A percentile compares a stretch with the other conserved stretches of the same genome.
These are phyloP conservation scores for Erodium maritimum DNA, from an alignment of 345 rosid genomes.

Conservation along the genomic window DNA sequence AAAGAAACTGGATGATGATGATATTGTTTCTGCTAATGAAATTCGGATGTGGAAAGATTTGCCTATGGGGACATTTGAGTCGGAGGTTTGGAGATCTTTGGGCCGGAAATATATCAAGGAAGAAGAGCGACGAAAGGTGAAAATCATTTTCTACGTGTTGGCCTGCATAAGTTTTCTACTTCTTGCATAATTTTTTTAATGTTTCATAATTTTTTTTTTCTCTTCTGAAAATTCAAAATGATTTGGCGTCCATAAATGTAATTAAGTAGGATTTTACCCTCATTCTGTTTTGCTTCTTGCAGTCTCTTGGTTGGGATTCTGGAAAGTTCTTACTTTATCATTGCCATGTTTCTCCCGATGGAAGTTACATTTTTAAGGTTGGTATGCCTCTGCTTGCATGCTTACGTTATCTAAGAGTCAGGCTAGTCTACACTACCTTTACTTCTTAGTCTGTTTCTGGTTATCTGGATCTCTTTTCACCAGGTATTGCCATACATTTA, in stretches of 20 bases:
- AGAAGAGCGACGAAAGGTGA: constrained; percentile 29
- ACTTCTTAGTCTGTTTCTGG: too few relatives aligned
- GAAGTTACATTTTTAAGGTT: constrained; percentile 46
- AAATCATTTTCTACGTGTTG: too few relatives aligned
- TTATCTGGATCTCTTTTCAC: too few relatives aligned
- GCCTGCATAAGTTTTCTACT: neutral
- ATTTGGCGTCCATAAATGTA: neutral
- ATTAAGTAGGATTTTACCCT: neutral
- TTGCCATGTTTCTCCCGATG: constrained; percentile 37
- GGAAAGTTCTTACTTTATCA: constrained; percentile 32
- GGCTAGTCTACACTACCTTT: too few relatives aligned
- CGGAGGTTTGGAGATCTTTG: constrained; percentile 26
- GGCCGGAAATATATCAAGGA: constrained; percentile 3
- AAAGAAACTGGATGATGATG: constrained; percentile 12
- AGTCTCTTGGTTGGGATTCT: constrained; percentile 44
- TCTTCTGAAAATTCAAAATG: neutral
- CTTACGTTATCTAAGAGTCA: too few relatives aligned
- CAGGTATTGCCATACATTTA: too few relatives aligned
- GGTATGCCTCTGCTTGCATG: neutral
- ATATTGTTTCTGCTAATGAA: constrained; percentile 20
- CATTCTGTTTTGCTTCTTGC: constrained; percentile 8
- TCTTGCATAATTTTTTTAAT: neutral
- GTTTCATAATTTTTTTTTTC: too few relatives aligned
- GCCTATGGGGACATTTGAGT: constrained; percentile 39
- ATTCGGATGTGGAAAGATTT: constrained; percentile 33